Percentiles rank a stretch among this genome's conserved stretches.
Evolutionary conservation across 768 basidiomycete genomes (phyloP).

Genomic region (Krasilnikovozyma curviuscula): DNA sequence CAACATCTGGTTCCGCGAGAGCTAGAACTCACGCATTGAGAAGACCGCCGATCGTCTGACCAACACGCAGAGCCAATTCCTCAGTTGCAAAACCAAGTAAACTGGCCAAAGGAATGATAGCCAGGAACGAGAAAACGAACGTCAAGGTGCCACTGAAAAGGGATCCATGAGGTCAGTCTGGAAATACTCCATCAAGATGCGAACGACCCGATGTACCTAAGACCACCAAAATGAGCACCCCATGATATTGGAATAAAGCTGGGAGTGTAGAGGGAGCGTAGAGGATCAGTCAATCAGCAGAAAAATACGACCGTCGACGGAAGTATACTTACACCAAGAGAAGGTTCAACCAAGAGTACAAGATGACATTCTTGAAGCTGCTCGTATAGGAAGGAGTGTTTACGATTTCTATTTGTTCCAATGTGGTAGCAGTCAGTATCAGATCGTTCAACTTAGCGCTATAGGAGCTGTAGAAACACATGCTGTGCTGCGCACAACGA

Average conservation of each 20-base stretch:
- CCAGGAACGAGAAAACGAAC: constrained; percentile 9
- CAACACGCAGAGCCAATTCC: constrained; percentile 7
- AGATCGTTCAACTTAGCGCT: too few relatives aligned
- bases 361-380: constrained; percentile 2
- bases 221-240: too few relatives aligned
- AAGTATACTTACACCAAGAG: background rate
- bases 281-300: background rate
- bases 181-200: background rate
- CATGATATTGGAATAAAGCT: too few relatives aligned
- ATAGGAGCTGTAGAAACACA: too few relatives aligned
- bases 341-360: background rate
- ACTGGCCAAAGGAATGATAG: constrained; percentile 8
- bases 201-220: background rate
- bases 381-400: background rate
- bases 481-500: too few relatives aligned
- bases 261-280: background rate
- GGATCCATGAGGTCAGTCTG: background rate
- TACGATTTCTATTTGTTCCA: background rate
- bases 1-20: too few relatives aligned
- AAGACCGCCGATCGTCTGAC: constrained; percentile 8
- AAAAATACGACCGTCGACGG: background rate
- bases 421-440: too few relatives aligned
- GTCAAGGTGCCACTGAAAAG: too few relatives aligned
- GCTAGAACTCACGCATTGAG: too few relatives aligned
- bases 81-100: constrained; percentile 11